Conservation (phyloP, 352 stramenopile genomes). For the Poterioochromonas sp. region DNA sequence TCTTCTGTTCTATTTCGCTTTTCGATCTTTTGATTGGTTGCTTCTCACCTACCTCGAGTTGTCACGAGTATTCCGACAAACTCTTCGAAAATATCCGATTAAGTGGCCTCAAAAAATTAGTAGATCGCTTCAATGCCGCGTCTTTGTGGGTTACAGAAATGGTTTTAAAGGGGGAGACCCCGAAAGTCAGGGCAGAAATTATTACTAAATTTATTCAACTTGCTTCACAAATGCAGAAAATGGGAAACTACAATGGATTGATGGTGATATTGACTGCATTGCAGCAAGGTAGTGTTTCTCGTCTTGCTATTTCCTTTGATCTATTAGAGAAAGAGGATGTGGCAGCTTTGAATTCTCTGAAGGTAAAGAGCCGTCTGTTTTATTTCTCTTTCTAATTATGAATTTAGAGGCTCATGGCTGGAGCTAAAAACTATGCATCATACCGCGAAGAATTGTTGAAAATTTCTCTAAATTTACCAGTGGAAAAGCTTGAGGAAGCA, state of each 20-base stretch:
- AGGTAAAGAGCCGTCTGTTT: not conserved
- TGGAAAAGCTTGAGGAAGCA: not conserved
- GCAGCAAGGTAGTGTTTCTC: not conserved
- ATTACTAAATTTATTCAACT: not conserved
- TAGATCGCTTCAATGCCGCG: slow-evolving; percentile 8
- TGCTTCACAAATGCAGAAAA: not conserved
- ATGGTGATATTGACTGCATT: slow-evolving; percentile 16
- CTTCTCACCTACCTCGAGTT: not conserved
- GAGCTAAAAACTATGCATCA: not conserved
- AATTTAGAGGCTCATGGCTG: slow-evolving; percentile 18
- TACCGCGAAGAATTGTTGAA: not conserved
- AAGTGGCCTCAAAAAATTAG: not conserved
- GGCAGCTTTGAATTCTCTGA: not conserved
- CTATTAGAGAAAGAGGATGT: not conserved
- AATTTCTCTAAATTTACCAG: not conserved
- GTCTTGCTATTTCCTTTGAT: not conserved
- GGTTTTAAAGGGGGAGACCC: not conserved
- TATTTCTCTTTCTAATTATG: not conserved
- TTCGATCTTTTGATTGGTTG: not conserved
- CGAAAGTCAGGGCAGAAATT: not conserved
- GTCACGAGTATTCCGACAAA: too few species aligned
- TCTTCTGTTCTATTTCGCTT: not conserved
- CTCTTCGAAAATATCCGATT: not conserved
- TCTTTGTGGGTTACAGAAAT: not conserved
- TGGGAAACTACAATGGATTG: not conserved